Evolutionary conservation across 1,284 basidiomycete genomes (phyloP), one percentile per base, ranked within the genome.

Genomic region (Meira miltonrushii): DNA sequence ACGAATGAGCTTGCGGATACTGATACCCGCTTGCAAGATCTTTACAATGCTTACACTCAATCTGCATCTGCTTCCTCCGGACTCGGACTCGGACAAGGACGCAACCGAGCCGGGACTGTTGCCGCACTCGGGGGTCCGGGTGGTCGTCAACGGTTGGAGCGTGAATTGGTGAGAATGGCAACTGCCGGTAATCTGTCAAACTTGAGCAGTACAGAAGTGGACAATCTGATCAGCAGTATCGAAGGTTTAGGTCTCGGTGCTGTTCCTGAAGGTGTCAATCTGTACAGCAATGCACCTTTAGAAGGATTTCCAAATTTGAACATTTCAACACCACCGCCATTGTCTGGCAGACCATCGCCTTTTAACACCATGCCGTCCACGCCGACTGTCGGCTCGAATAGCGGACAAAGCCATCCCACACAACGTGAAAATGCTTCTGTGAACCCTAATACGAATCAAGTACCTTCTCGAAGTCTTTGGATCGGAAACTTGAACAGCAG

Each of bases 401-500:
- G 17, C 12, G n/a, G 13, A 6, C 25, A 23, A 23, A 15, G 12
- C 5, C 3, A 8, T 33, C 8, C 28, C 28, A 33, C 8, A 8
- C 28, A 33, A 33, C 28, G 28, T 33, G 28, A 33, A 33, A 15
- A 12, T 12, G 7, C 46, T 21, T 21, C 17, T 8, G 5, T 21
- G 13, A 15, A 15, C 11, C 19, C 40, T 11, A 48, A 28, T 23
- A 55, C 39, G 10, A 28, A 41, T 25, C 51, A 58, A 38, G 13
- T 62, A 62, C 94, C 95, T 21, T 94, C 92, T 12, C 86, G 94
- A 55, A 93, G 90, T 46, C 82, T 98, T 46, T 98, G 94, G 93
- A 94, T 98, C 72, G 94, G 94, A 50, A 95, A 96, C 78, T 83
- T 98, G 49, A 92, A 97, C 78, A 88, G 88, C 62, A 88, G 87